Evolutionary conservation across 345 rosid species (phyloP).

Genomic region (Populus euphratica): DNA sequence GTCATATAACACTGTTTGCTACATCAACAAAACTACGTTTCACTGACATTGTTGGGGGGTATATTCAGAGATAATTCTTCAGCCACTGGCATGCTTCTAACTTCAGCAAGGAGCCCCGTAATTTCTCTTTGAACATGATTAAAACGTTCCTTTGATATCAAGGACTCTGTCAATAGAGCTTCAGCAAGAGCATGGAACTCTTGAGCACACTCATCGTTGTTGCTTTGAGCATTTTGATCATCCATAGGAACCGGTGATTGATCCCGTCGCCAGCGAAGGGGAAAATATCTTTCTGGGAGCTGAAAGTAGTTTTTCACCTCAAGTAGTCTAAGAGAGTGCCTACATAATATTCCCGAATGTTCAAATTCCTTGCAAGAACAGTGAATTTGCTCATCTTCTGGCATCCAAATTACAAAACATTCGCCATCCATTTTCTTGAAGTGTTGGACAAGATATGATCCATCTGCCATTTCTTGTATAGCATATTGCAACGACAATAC

Average conservation of each 20-base stretch:
- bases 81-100: conserved; percentile 44
- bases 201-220: conserved; percentile 53
- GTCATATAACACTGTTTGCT: conserved; percentile 2
- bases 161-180: conserved; percentile 62
- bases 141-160: conserved; percentile 56
- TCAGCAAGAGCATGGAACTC: conserved; percentile 65
- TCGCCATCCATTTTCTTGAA: conserved; percentile 84
- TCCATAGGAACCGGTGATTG: conserved; percentile 39
- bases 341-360: conserved; percentile 70
- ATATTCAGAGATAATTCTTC: conserved; percentile 38
- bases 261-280: conserved; percentile 66
- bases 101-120: conserved; percentile 47
- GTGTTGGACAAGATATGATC: conserved; percentile 70
- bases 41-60: conserved; percentile 39
- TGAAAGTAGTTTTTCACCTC: conserved; percentile 67
- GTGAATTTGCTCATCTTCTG: conserved; percentile 69
- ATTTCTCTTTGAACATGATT: conserved; percentile 59
- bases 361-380: conserved; percentile 96
- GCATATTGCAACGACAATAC: conserved; percentile 76
- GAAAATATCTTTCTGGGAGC: conserved; percentile 78
- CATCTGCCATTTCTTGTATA: conserved; percentile 69
- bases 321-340: conserved; percentile 77
- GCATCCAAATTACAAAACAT: conserved; percentile 61
- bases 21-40: conserved; percentile 23
- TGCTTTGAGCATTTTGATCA: conserved; percentile 41